Evolutionary conservation across 106 monocot genomes (phyloP).

Genomic region (Narthecium ossifragum): DNA sequence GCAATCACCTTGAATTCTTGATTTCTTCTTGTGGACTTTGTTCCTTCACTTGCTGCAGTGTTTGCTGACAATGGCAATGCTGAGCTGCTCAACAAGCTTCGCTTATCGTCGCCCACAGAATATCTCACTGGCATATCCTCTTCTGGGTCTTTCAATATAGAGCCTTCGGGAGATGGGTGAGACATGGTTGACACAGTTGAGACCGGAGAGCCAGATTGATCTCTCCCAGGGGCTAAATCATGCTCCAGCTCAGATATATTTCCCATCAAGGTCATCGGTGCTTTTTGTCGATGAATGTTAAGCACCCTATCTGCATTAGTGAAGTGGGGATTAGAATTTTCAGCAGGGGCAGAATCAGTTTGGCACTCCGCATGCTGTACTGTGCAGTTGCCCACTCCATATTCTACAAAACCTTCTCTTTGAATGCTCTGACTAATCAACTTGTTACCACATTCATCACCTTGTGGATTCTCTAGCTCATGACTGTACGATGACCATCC

Average conservation of each 20-base stretch:
- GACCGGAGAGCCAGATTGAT: constrained; percentile 26
- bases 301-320: constrained; percentile 19
- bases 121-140: too few relatives aligned
- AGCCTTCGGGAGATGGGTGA: constrained; percentile 17
- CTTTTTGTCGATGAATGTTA: constrained; percentile 36
- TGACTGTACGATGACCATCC: constrained; percentile 12
- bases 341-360: constrained; percentile 3
- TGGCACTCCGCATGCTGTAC: constrained; percentile 10
- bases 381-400: background rate
- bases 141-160: constrained; percentile 7
- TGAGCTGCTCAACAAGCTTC: too few relatives aligned
- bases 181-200: constrained; percentile 47
- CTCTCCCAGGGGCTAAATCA: constrained; percentile 11
- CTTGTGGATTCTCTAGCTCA: background rate
- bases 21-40: constrained; percentile 1
- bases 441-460: constrained; percentile 2
- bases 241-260: constrained; percentile 7
- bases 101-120: too few relatives aligned
- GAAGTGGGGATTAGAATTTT: constrained; percentile 34
- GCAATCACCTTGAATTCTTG: background rate
- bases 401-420: constrained; percentile 1
- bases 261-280: constrained; percentile 26
- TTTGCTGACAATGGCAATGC: too few relatives aligned
- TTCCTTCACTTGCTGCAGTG: background rate
- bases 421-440: constrained; percentile 10